phyloP scores from a whole-genome alignment of 805 yeast species.

The Kurtzmaniella fragi region DNA sequence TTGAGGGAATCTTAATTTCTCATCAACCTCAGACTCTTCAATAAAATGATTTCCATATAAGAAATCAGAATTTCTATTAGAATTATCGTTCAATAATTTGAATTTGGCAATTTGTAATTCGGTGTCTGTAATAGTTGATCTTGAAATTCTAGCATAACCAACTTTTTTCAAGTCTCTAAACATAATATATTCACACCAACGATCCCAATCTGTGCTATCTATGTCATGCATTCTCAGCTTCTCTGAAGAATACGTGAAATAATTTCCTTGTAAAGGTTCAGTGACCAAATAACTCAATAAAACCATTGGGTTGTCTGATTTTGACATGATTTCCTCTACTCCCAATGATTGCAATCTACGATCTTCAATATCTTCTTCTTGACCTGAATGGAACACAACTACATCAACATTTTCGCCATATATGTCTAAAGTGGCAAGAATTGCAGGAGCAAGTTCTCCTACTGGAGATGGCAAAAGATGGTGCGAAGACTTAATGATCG shows the following conservation, averaged over 20 bases:
- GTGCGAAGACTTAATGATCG: constrained; percentile 85
- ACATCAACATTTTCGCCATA: constrained; percentile 86
- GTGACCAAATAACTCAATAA: constrained; percentile 89
- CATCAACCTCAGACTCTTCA: constrained; percentile 51
- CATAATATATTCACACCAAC: constrained; percentile 97
- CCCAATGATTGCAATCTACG: constrained; percentile 79
- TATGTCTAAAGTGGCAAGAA: constrained; percentile 89
- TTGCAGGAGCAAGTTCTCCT: constrained; percentile 97
- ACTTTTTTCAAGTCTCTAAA: constrained; percentile 81
- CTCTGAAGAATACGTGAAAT: constrained; percentile 84
- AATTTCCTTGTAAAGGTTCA: constrained; percentile 81
- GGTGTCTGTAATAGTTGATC: constrained; percentile 94
- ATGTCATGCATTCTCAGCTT: constrained; percentile 86
- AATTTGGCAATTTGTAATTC: constrained; percentile 95
- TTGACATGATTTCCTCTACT: constrained; percentile 75
- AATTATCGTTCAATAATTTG: constrained; percentile 42
- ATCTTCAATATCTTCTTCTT: constrained; percentile 95
- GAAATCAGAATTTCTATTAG: constrained; percentile 32
- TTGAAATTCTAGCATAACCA: constrained; percentile 89
- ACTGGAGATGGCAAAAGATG: constrained; percentile 94
- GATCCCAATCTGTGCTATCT: constrained; percentile 89
- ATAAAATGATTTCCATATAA: constrained; percentile 54
- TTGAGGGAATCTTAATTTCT: constrained; percentile 68
- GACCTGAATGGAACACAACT: constrained; percentile 96
- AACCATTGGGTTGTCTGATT: constrained; percentile 76